Conservation (phyloP, 306 rosid species). For the Lagenaria siceraria region DNA sequence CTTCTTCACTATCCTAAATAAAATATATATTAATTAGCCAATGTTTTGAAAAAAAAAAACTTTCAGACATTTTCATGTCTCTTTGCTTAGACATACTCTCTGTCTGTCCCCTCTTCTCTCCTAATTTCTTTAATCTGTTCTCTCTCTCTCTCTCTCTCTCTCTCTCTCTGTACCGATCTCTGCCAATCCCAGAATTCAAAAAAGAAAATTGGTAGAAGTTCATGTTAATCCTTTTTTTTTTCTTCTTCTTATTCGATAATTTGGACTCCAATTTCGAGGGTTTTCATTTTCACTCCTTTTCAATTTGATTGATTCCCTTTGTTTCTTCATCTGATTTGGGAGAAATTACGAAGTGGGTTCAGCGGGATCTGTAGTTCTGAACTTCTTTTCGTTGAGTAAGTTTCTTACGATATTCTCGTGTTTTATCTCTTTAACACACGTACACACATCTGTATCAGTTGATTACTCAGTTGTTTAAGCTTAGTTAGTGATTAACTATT, state of each 20-base stretch:
- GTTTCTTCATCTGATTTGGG: conserved; percentile 39
- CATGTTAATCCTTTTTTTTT: conserved; percentile 19
- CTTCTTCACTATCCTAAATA: neutral
- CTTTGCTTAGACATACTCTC: conserved; percentile 5
- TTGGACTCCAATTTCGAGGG: conserved; percentile 27
- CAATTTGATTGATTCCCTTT: conserved; percentile 15
- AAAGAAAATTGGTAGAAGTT: conserved; percentile 20
- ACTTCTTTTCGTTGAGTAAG: conserved; percentile 31
- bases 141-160: neutral
- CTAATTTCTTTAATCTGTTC: conserved; percentile 32
- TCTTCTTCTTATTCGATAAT: conserved; percentile 1
- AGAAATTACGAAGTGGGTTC: conserved; percentile 20
- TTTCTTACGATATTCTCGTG: neutral
- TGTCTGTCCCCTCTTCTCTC: conserved; percentile 13
- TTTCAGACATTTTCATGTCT: conserved; percentile 10
- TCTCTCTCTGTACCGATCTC: conserved; percentile 44
- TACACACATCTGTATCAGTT: neutral
- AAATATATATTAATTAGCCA: neutral
- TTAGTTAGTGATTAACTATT: neutral
- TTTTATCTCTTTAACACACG: neutral
- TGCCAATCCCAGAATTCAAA: conserved; percentile 37
- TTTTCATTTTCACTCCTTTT: conserved; percentile 11
- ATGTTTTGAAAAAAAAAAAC: neutral
- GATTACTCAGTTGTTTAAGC: neutral
- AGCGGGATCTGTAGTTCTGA: conserved; percentile 35